Percentiles rank a stretch among this genome's conserved stretches.
These are phyloP conservation scores for Zygnema circumcarinatum DNA, from an alignment of 139 green algal genomes.

Conservation along the genomic window DNA sequence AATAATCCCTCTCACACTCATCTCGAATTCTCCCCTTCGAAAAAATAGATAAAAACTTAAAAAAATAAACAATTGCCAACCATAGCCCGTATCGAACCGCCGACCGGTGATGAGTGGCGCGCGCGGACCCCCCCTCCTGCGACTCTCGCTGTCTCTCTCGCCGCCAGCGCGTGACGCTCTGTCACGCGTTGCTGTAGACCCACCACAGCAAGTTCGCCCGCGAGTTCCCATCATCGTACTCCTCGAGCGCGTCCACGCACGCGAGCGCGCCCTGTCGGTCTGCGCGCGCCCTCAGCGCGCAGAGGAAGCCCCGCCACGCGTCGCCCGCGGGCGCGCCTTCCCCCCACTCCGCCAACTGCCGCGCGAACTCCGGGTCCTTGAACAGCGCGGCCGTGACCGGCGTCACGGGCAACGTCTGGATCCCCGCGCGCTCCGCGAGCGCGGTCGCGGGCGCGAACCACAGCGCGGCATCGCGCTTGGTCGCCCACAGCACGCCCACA, in stretches of 20 bases:
- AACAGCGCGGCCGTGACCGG: slow-evolving; percentile 32
- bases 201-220: slow-evolving; percentile 56
- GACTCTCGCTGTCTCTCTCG: too few species aligned
- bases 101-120: background rate
- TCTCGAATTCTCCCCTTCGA: background rate
- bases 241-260: slow-evolving; percentile 16
- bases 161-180: too few species aligned
- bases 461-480: slow-evolving; percentile 63
- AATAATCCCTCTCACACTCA: background rate
- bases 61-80: background rate
- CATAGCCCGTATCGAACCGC: background rate
- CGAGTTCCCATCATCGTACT: slow-evolving; percentile 48
- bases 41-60: background rate
- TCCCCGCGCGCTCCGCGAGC: slow-evolving; percentile 60
- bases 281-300: slow-evolving; percentile 39
- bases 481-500: slow-evolving; percentile 64
- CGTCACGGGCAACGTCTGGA: slow-evolving; percentile 64
- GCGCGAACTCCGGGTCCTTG: background rate
- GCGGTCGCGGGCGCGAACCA: slow-evolving; percentile 60
- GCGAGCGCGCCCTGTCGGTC: slow-evolving; percentile 4
- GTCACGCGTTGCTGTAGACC: too few species aligned
- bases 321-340: background rate
- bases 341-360: slow-evolving; percentile 40
- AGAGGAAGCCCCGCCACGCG: slow-evolving; percentile 45
- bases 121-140: too few species aligned